Conservation (phyloP, 1,284 basidiomycete species). For the Trichosporon sp. region DNA sequence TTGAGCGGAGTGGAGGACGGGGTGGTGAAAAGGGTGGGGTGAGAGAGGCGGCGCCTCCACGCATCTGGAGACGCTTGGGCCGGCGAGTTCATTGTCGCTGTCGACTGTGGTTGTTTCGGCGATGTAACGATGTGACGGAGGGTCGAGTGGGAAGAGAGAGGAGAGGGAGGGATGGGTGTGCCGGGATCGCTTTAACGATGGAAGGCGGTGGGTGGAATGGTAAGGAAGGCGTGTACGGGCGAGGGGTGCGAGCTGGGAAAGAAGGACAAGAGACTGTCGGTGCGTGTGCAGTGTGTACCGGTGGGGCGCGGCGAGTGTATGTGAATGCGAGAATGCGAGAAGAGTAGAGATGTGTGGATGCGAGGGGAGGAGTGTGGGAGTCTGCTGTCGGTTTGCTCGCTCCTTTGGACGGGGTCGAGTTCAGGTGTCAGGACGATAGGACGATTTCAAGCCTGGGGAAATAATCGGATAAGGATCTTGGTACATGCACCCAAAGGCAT, state of each 20-base stretch:
- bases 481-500: too few relatives aligned
- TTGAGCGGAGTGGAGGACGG: neutral
- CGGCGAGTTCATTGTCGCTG: conserved; percentile 4
- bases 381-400: neutral
- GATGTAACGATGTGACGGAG: neutral
- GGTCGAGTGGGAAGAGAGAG: neutral
- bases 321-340: neutral
- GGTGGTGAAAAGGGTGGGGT: neutral
- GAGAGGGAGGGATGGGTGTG: neutral
- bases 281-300: neutral
- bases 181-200: neutral
- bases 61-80: conserved; percentile 3
- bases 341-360: neutral
- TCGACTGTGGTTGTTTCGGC: neutral
- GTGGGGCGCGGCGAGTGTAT: neutral
- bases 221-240: neutral
- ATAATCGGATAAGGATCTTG: conserved; percentile 14
- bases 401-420: neutral
- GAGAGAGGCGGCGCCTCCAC: conserved; percentile 24
- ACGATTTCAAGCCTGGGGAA: conserved; percentile 6
- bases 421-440: neutral
- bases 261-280: conserved; percentile 6
- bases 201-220: neutral
- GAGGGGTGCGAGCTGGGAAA: neutral
- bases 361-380: neutral